phyloP scores from a whole-genome alignment of 257 asterid species.

The Coffea eugenioides region DNA sequence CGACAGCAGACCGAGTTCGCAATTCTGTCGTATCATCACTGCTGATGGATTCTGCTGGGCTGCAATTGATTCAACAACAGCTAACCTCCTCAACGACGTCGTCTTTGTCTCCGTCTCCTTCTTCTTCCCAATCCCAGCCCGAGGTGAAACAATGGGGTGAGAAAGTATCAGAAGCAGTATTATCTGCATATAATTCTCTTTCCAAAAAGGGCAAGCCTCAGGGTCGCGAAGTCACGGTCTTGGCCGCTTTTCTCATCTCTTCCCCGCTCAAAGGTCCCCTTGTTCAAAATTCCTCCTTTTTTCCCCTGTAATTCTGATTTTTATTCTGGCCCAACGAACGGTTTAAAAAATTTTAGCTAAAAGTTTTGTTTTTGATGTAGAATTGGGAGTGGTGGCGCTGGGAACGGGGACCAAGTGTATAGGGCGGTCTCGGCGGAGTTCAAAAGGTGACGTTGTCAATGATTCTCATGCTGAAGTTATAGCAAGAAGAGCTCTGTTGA shows the following conservation, averaged over 20 bases:
- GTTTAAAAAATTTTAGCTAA: background rate
- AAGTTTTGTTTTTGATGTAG: slow-evolving; percentile 22
- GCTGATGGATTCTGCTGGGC: slow-evolving; percentile 1
- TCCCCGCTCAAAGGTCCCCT: slow-evolving; percentile 55
- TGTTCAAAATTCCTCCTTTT: background rate
- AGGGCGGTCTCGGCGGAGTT: slow-evolving; percentile 63
- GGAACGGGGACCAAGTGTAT: slow-evolving; percentile 97
- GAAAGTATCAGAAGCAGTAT: slow-evolving; percentile 51
- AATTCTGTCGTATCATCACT: background rate
- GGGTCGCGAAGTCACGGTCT: slow-evolving; percentile 92
- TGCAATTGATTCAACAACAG: background rate
- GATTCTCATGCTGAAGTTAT: slow-evolving; percentile 94
- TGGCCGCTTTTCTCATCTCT: slow-evolving; percentile 85
- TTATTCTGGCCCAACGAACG: background rate
- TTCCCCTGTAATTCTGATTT: background rate
- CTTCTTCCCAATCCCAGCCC: slow-evolving; percentile 13
- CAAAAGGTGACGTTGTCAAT: slow-evolving; percentile 74
- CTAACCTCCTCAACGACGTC: slow-evolving; percentile 18
- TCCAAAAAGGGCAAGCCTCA: slow-evolving; percentile 97
- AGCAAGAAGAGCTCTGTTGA: slow-evolving; percentile 80
- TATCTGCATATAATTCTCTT: slow-evolving; percentile 48
- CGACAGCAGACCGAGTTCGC: background rate
- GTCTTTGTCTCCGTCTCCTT: slow-evolving; percentile 18
- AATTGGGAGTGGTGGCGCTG: slow-evolving; percentile 67
- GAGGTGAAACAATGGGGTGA: slow-evolving; percentile 49